Percentiles rank a stretch among this genome's conserved stretches.
Conservation (phyloP, 805 yeast genomes). For the Pachysolen tannophilus region DNA sequence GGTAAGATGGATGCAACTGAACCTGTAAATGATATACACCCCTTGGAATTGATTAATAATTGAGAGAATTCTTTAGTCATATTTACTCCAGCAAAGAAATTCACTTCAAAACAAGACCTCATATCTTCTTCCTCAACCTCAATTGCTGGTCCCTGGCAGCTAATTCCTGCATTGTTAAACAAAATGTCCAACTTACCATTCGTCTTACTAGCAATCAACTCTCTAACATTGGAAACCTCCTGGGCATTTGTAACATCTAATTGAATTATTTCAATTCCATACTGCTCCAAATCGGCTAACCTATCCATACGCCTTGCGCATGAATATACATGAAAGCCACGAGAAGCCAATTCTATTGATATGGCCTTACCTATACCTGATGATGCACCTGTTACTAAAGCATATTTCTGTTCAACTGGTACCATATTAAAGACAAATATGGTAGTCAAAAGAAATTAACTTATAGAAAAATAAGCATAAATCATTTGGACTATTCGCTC, state of each 20-base stretch:
- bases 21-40: constrained; percentile 68
- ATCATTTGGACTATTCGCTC: too few relatives aligned
- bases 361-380: constrained; percentile 48
- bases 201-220: constrained; percentile 18
- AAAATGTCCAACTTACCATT: constrained; percentile 28
- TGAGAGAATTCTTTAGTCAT: constrained; percentile 49
- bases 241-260: constrained; percentile 29
- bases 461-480: too few relatives aligned
- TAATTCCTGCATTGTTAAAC: constrained; percentile 49
- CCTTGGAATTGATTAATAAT: constrained; percentile 54
- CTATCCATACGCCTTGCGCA: constrained; percentile 31
- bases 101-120: constrained; percentile 49
- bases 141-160: constrained; percentile 63
- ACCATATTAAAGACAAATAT: too few relatives aligned
- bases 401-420: constrained; percentile 16
- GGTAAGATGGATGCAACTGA: constrained; percentile 58
- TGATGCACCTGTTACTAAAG: constrained; percentile 46
- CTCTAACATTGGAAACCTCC: constrained; percentile 19
- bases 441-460: too few relatives aligned
- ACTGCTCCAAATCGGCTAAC: constrained; percentile 10
- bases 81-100: constrained; percentile 64
- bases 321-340: constrained; percentile 31
- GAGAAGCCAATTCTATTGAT: constrained; percentile 38
- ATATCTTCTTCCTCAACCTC: constrained; percentile 54
- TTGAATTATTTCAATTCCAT: constrained; percentile 21